Conservation (phyloP, 1,139 yeast genomes). For the Protomyces inouyei region DNA sequence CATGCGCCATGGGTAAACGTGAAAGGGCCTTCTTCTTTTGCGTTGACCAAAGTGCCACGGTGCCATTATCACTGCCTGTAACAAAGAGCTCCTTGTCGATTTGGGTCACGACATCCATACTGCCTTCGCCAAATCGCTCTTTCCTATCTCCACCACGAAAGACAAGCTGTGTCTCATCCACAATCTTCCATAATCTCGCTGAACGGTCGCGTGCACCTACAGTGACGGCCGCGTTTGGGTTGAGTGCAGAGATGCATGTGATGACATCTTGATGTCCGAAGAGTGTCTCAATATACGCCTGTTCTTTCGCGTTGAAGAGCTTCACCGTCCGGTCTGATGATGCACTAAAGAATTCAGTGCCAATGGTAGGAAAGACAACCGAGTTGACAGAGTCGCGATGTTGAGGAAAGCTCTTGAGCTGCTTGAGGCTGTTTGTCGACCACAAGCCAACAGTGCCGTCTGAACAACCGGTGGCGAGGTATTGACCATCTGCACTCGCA, state of each 20-base stretch:
- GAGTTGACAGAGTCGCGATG: constrained; percentile 62
- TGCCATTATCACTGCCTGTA: constrained; percentile 94
- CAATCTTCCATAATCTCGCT: constrained; percentile 92
- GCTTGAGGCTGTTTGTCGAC: constrained; percentile 72
- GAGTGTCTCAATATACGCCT: constrained; percentile 80
- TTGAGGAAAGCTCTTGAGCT: constrained; percentile 67
- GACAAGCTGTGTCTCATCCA: constrained; percentile 89
- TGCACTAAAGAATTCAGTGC: constrained; percentile 85
- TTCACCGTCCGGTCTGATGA: constrained; percentile 89
- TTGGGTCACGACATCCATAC: constrained; percentile 87
- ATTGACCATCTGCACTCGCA: constrained; percentile 80
- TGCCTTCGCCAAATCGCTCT: constrained; percentile 58
- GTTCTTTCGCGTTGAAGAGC: constrained; percentile 77
- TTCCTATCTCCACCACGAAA: constrained; percentile 58
- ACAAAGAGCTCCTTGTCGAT: constrained; percentile 86
- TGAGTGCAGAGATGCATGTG: constrained; percentile 70
- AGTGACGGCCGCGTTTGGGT: constrained; percentile 86
- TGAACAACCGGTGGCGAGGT: constrained; percentile 83
- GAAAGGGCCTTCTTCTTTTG: constrained; percentile 82
- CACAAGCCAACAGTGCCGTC: constrained; percentile 78
- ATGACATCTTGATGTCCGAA: constrained; percentile 95
- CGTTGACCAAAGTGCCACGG: constrained; percentile 77
- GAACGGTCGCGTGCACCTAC: constrained; percentile 94
- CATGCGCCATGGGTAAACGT: constrained; percentile 70
- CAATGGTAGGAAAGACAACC: constrained; percentile 67